These are phyloP conservation scores for Melaleuca alternifolia DNA, from an alignment of 345 rosid species.

Conservation along the genomic window DNA sequence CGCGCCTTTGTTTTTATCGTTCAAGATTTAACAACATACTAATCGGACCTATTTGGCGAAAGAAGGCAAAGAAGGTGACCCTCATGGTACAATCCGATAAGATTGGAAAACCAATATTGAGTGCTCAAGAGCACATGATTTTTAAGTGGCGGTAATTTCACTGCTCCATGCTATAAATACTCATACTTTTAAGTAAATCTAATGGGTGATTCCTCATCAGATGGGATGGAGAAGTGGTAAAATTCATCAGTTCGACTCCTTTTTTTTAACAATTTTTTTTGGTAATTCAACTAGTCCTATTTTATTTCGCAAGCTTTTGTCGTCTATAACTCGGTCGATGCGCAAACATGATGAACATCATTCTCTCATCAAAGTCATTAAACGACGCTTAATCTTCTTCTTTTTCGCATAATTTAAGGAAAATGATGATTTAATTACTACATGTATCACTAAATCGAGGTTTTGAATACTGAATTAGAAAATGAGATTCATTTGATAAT, in stretches of 20 bases:
- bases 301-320: no score
- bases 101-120: background rate
- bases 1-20: no score
- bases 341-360: background rate
- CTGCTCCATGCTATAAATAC: background rate
- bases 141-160: background rate
- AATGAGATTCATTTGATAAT: accelerated
- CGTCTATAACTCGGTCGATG: background rate
- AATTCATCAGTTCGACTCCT: background rate
- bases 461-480: background rate
- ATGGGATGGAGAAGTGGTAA: background rate
- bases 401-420: no score
- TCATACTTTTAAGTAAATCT: accelerated
- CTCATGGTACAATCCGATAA: background rate
- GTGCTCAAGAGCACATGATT: background rate
- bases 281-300: background rate
- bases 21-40: no score
- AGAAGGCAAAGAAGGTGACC: background rate
- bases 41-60: background rate
- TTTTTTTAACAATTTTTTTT: background rate
- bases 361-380: no score
- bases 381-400: no score
- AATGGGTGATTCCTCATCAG: background rate
- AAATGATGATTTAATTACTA: background rate
- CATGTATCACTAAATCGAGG: background rate